Percentiles rank a stretch among this genome's conserved stretches.
Conservation (phyloP, 2,329 filamentous ascomycete species). For the Fusarium kyushuense region DNA sequence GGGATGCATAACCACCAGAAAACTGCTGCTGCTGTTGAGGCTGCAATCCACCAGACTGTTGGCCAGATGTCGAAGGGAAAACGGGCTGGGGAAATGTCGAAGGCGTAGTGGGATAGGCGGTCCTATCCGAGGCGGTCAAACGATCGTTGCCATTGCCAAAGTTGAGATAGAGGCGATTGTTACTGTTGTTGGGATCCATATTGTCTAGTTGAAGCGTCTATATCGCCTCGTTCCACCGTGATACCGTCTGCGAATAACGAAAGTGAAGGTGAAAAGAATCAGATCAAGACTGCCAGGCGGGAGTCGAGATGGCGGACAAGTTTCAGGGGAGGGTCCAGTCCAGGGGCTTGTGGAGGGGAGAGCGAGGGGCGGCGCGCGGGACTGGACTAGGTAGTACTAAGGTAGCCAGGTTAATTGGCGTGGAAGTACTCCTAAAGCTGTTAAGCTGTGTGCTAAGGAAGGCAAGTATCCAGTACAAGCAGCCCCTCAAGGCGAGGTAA, state of each 20-base stretch:
- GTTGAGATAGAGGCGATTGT: slow-evolving; percentile 75
- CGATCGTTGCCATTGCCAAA: slow-evolving; percentile 75
- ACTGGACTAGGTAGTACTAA: too few species aligned
- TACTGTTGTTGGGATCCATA: slow-evolving; percentile 70
- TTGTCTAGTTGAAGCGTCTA: slow-evolving; percentile 42
- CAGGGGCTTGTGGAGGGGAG: slow-evolving; percentile 44
- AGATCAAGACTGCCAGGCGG: slow-evolving; percentile 34
- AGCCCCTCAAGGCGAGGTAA: neutral
- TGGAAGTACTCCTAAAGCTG: slow-evolving; percentile 14
- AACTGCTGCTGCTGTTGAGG: slow-evolving; percentile 54
- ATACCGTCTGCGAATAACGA: slow-evolving; percentile 24
- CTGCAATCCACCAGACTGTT: slow-evolving; percentile 44
- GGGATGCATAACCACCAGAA: slow-evolving; percentile 59
- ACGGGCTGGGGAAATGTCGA: slow-evolving; percentile 97
- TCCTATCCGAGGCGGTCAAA: slow-evolving; percentile 71
- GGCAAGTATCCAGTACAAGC: slow-evolving; percentile 2
- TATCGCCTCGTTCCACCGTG: slow-evolving; percentile 36
- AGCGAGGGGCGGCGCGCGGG: slow-evolving; percentile 38
- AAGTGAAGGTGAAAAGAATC: slow-evolving; percentile 23
- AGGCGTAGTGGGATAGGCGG: slow-evolving; percentile 86
- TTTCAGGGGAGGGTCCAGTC: slow-evolving; percentile 47
- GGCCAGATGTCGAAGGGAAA: slow-evolving; percentile 56
- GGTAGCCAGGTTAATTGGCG: slow-evolving; percentile 11
- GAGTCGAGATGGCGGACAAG: slow-evolving; percentile 44
- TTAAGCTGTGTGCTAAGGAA: slow-evolving; percentile 5